Evolutionary conservation across 2,329 filamentous ascomycete genomes (phyloP).

Genomic region (Fusarium agapanthi): DNA sequence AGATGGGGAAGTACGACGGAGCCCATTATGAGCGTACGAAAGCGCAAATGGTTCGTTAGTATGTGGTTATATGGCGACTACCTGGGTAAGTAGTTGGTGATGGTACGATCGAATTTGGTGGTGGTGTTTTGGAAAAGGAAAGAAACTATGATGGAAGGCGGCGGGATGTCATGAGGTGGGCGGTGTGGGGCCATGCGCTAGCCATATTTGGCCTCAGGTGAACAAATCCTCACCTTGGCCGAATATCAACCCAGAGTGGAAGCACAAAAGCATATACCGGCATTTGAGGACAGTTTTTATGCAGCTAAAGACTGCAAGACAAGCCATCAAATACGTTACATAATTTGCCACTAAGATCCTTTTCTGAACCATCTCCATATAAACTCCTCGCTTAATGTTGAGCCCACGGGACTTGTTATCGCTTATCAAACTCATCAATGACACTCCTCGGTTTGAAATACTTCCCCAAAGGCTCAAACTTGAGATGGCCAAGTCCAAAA

Average conservation of each 20-base stretch:
- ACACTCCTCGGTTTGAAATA: conserved; percentile 61
- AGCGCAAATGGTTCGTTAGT: too few relatives aligned
- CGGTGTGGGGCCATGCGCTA: background rate
- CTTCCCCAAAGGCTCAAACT: conserved; percentile 57
- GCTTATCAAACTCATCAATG: conserved; percentile 58
- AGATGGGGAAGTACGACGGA: conserved; percentile 94
- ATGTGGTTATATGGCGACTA: background rate
- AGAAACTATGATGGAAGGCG: conserved; percentile 25
- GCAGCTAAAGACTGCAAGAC: background rate
- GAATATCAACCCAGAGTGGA: background rate
- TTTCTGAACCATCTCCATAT: background rate
- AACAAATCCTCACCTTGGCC: conserved; percentile 9
- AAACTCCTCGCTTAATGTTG: background rate
- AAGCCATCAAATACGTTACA: background rate
- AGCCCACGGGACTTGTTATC: background rate
- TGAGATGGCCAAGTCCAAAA: conserved; percentile 58
- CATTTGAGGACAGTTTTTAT: too few relatives aligned
- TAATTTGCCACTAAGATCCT: background rate
- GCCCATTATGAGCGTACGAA: conserved; percentile 59
- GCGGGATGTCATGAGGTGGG: conserved; percentile 2
- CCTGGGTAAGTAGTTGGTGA: background rate
- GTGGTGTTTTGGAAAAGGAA: conserved; percentile 5
- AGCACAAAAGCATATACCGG: background rate
- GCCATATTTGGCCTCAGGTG: background rate
- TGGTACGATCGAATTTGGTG: background rate